phyloP scores from a whole-genome alignment of 1,284 basidiomycete genomes.

The Microbotryomycetes sp. region DNA sequence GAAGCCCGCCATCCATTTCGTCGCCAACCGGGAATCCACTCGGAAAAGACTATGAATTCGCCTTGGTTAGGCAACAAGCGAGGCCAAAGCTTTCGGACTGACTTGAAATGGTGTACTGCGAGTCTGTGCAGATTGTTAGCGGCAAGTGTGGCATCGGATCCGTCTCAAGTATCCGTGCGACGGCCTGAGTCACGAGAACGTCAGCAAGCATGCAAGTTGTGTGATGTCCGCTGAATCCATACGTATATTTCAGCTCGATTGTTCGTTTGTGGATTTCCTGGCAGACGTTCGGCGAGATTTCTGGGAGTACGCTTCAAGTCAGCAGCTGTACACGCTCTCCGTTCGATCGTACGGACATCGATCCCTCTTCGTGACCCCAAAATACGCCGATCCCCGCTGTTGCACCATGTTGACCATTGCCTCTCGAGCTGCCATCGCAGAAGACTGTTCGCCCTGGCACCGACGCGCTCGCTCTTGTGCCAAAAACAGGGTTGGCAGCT shows the following conservation, averaged over 20 bases:
- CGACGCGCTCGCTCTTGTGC: background rate
- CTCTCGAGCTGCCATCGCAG: slow-evolving; percentile 69
- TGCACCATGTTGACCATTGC: slow-evolving; percentile 58
- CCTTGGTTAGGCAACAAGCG: background rate
- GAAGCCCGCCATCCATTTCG: slow-evolving; percentile 49
- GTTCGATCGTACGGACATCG: too few relatives aligned
- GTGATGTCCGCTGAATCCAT: slow-evolving; percentile 33
- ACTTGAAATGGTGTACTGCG: slow-evolving; percentile 66
- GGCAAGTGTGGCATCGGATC: slow-evolving; percentile 50
- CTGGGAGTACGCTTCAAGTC: slow-evolving; percentile 43
- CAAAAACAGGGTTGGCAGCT: background rate
- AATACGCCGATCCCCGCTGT: slow-evolving; percentile 67
- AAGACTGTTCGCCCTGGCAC: slow-evolving; percentile 50
- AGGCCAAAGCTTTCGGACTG: slow-evolving; percentile 12
- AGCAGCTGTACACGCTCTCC: background rate
- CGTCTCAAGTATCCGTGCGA: slow-evolving; percentile 62
- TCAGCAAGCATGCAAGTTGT: background rate
- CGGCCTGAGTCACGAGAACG: slow-evolving; percentile 50
- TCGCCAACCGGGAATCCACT: slow-evolving; percentile 59
- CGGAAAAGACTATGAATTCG: slow-evolving; percentile 50
- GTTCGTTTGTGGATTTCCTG: slow-evolving; percentile 69
- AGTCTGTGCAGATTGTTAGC: slow-evolving; percentile 66
- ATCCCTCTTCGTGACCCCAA: slow-evolving; percentile 55
- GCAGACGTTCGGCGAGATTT: slow-evolving; percentile 67
- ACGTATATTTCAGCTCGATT: slow-evolving; percentile 79